Conservation (phyloP, 2,329 filamentous ascomycete species). For the Aspergillus fumigatiaffinis region DNA sequence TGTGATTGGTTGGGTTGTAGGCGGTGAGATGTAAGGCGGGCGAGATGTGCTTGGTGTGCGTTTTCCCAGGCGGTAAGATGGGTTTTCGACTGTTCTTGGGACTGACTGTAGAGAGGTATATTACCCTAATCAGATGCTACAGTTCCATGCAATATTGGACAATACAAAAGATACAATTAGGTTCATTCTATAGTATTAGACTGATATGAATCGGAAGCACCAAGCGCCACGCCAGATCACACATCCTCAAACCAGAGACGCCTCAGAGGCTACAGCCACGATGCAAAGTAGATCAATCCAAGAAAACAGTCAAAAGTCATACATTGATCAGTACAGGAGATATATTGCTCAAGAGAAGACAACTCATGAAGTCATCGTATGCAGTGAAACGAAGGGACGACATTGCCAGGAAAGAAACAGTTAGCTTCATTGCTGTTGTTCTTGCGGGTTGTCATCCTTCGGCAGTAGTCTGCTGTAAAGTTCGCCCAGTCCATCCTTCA, state of each 20-base stretch:
- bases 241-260: background rate
- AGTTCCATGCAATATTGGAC: background rate
- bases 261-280: background rate
- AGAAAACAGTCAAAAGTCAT: background rate
- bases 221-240: slow-evolving; percentile 8
- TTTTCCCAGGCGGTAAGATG: background rate
- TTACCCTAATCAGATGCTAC: background rate
- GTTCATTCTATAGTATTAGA: background rate
- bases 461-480: slow-evolving; percentile 21
- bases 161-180: background rate
- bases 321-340: background rate
- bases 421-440: background rate
- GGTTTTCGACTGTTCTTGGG: background rate
- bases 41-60: background rate
- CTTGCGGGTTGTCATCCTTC: slow-evolving; percentile 6
- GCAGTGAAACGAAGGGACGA: background rate
- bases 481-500: slow-evolving; percentile 28
- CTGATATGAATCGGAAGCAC: background rate
- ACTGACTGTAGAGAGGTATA: too few relatives aligned
- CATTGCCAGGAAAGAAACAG: background rate
- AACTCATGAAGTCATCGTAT: background rate
- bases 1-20: slow-evolving; percentile 25
- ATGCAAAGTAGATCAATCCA: background rate
- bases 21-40: slow-evolving; percentile 16
- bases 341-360: background rate